Conservation (phyloP, 2,329 filamentous ascomycete genomes). For the Fusarium sp. region DNA sequence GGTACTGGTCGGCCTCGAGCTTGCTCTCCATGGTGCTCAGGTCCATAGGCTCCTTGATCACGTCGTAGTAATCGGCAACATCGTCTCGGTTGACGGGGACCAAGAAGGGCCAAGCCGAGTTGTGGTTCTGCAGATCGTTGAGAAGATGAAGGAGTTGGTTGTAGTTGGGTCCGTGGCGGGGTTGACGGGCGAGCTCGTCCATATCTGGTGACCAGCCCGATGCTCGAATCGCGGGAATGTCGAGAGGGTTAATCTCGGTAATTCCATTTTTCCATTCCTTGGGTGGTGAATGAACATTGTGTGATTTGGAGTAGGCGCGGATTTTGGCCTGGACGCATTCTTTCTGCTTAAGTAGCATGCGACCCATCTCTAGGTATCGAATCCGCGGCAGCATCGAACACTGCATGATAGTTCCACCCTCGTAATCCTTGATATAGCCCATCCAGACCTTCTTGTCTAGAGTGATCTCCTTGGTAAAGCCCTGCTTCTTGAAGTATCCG, state of each 20-base stretch:
- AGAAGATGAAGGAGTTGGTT: slow-evolving; percentile 91
- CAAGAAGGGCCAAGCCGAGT: slow-evolving; percentile 92
- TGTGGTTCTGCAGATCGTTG: slow-evolving; percentile 94
- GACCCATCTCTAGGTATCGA: slow-evolving; percentile 88
- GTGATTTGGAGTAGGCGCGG: slow-evolving; percentile 84
- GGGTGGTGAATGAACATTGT: slow-evolving; percentile 85
- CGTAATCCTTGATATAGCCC: slow-evolving; percentile 99
- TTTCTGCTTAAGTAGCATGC: slow-evolving; percentile 97
- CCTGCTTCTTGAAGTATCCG: slow-evolving; percentile 99
- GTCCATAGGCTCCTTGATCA: slow-evolving; percentile 98
- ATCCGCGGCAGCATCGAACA: slow-evolving; percentile 96
- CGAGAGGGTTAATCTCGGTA: slow-evolving; percentile 80
- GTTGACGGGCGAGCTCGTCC: slow-evolving; percentile 94
- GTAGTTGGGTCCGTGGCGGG: slow-evolving; percentile 95
- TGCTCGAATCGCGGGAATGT: slow-evolving; percentile 85
- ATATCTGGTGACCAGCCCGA: slow-evolving; percentile 97
- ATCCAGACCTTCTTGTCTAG: slow-evolving; percentile 92
- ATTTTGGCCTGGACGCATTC: slow-evolving; percentile 96
- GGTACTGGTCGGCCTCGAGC: slow-evolving; percentile 91
- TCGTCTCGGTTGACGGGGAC: slow-evolving; percentile 94
- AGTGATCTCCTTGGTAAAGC: slow-evolving; percentile 98
- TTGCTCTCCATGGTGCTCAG: slow-evolving; percentile 94
- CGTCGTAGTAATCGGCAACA: slow-evolving; percentile 98
- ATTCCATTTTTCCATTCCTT: slow-evolving; percentile 83
- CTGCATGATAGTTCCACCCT: slow-evolving; percentile 99